phyloP scores from a whole-genome alignment of 2,329 filamentous ascomycete species.

The Aspergillus phoenicis region DNA sequence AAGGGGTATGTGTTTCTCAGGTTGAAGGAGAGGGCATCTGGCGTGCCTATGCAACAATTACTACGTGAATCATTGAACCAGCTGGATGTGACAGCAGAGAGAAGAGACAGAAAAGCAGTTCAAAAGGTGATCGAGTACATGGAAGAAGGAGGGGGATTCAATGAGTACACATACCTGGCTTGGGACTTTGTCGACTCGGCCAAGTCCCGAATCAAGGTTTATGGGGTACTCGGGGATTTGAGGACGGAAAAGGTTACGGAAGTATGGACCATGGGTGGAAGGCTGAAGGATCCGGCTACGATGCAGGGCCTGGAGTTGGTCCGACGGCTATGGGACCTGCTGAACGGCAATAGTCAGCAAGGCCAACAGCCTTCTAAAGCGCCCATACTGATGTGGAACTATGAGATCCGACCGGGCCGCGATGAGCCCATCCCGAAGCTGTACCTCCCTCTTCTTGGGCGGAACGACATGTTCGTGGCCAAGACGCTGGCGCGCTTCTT shows the following conservation, averaged over 20 bases:
- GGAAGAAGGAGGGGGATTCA: not conserved
- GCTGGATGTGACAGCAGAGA: not conserved
- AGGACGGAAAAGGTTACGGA: not conserved
- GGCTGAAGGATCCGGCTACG: not conserved
- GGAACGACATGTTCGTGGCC: slow-evolving; percentile 1
- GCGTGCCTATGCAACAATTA: not conserved
- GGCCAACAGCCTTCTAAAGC: not conserved
- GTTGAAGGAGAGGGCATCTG: not conserved
- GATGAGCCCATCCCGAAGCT: slow-evolving; percentile 1
- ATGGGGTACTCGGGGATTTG: not conserved
- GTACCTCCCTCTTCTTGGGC: not conserved
- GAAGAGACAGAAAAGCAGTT: not conserved
- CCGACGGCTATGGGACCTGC: slow-evolving; percentile 1
- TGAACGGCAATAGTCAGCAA: not conserved
- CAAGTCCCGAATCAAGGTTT: slow-evolving; percentile 3
- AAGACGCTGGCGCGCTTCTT: slow-evolving; percentile 1
- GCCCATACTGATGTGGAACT: not conserved
- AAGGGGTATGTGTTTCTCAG: not conserved
- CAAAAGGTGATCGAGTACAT: not conserved
- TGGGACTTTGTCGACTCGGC: slow-evolving; percentile 2
- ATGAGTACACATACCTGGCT: slow-evolving; percentile 3
- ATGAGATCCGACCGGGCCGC: not conserved
- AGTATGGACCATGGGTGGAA: slow-evolving; percentile 3
- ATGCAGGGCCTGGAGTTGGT: not conserved
- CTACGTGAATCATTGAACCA: not conserved